Evolutionary conservation across 1,284 basidiomycete genomes (phyloP), one percentile per base, ranked within the genome.

Genomic region (Malassezia dermatis): DNA sequence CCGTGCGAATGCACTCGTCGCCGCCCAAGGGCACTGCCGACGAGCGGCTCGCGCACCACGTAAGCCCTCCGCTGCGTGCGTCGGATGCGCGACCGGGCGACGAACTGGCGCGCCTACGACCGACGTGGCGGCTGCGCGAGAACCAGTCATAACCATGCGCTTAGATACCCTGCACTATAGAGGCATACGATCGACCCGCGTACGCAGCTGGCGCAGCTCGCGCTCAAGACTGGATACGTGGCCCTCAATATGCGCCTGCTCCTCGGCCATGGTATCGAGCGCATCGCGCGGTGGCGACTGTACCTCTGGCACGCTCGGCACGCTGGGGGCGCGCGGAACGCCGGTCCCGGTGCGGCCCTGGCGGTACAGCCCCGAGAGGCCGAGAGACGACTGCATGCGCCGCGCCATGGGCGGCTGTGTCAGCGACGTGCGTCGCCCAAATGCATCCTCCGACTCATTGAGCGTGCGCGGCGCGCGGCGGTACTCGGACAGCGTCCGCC

Each of bases 401-500:
- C 55, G 55, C 8, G 55, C 32, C 19, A 34, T 23, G 15, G 31
- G 35, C n/a, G 41, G 27, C n/a, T 37, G 40, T 32, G 21, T 21
- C 10, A 57, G 49, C n/a, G 34, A 35, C 10, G 55, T 48, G 34
- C 49, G 44, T 10, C 45, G 35, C 15, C 55, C 55, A 19, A 57
- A 57, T 6, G 55, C 45, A 34, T 57, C 55, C 15, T 57, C 49
- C 26, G 35, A 37, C 32, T 45, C 34, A n/a, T 46, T 41, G n/a
- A 17, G 41, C 28, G 37, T 34, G 21, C 34, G 47, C 3, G 65
- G 60, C 32, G 58, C 64, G 40, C 62, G 64, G 32, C 70, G 65
- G 46, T 71, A 73, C 53, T 69, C 67, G 32, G 65, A 67, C 10
- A 71, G 61, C 52, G 66, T 71, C 54, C 69, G 65, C 13, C 62